Evolutionary conservation across 2,329 filamentous ascomycete genomes (phyloP), one percentile per base, ranked within the genome.

Genomic region (Ophiocordyceps robertsii): DNA sequence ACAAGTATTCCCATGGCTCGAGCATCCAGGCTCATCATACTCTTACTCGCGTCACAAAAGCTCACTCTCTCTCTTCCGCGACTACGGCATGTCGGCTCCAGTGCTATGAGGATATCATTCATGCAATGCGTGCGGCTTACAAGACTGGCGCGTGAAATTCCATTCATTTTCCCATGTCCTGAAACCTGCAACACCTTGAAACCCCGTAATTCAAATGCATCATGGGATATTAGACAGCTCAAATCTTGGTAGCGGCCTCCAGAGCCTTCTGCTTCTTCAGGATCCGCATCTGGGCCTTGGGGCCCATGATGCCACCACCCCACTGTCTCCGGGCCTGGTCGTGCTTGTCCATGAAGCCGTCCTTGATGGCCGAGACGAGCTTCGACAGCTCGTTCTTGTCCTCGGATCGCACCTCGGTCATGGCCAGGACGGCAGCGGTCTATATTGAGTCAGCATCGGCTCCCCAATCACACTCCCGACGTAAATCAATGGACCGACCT

Each of bases 241-340:
- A 98, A 74, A 98, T 93, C 84, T 96, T 96, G 80, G 95, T 88
- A 66, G 92, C 89, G 63, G 70, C 71, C 72, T 96, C 92, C 51
- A 92, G 63, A 63, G 89, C 88, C 84, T 95, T 95, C 72, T 83
- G 78, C 77, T 86, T 87, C 84, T 95, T 95, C 68, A 71, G 68
- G 50, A 70, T 75, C 62, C 71, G 71, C 70, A 75, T 77, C 69
- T 78, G 80, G 64, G 92, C 89, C 86, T 98, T 98, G 66, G 82
- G 76, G 62, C 92, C 75, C 89, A 98, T 95, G 75, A 98, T 95
- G 70, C 93, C 93, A 79, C 92, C 92, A 74, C 93, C 92, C 92
- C 93, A 98, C 73, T 90, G 85, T 67, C 84, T 82, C 70, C 87
- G 84, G 60, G 77, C 70, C 64, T 88, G 84, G 73, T 96, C 90